A percentile compares a stretch with the other conserved stretches of the same genome.
Conservation (phyloP, 2,329 filamentous ascomycete genomes). For the Huntiella abstrusa region DNA sequence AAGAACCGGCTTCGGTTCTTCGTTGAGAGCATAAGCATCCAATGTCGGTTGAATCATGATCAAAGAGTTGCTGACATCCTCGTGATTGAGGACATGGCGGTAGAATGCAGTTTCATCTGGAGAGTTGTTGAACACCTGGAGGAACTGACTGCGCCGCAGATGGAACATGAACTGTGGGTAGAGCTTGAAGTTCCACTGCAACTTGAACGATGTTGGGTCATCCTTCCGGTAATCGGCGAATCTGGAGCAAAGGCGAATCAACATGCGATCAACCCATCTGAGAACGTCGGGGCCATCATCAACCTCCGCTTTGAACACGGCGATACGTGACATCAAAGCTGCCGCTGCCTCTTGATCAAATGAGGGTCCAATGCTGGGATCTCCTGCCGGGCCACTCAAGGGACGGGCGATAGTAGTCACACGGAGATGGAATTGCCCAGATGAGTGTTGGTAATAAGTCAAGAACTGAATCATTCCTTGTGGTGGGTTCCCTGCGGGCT, state of each 20-base stretch:
- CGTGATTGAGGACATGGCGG: slow-evolving; percentile 87
- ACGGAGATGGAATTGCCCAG: slow-evolving; percentile 84
- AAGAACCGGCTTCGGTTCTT: slow-evolving; percentile 80
- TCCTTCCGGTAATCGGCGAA: slow-evolving; percentile 98
- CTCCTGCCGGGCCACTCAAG: slow-evolving; percentile 80
- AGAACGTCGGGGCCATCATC: slow-evolving; percentile 97
- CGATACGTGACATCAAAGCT: slow-evolving; percentile 96
- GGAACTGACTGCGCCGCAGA: slow-evolving; percentile 83
- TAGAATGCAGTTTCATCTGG: slow-evolving; percentile 99
- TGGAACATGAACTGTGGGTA: slow-evolving; percentile 99
- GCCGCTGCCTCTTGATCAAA: slow-evolving; percentile 97
- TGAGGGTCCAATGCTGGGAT: slow-evolving; percentile 85
- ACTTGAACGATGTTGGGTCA: slow-evolving; percentile 85
- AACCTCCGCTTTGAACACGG: slow-evolving; percentile 95
- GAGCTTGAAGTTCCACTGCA: slow-evolving; percentile 97
- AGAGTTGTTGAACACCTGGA: slow-evolving; percentile 99
- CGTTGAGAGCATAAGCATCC: slow-evolving; percentile 92
- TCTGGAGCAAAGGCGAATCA: slow-evolving; percentile 85
- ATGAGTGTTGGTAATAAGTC: slow-evolving; percentile 96
- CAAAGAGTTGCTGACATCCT: slow-evolving; percentile 89
- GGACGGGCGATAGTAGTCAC: slow-evolving; percentile 88
- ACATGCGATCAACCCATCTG: slow-evolving; percentile 95
- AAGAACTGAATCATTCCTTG: slow-evolving; percentile 96
- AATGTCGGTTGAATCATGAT: slow-evolving; percentile 98
- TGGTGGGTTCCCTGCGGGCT: slow-evolving; percentile 39